A percentile compares a stretch with the other conserved stretches of the same genome.
These are phyloP conservation scores for Phaffia rhodozyma DNA, from an alignment of 1,284 basidiomycete genomes.

Conservation along the genomic window DNA sequence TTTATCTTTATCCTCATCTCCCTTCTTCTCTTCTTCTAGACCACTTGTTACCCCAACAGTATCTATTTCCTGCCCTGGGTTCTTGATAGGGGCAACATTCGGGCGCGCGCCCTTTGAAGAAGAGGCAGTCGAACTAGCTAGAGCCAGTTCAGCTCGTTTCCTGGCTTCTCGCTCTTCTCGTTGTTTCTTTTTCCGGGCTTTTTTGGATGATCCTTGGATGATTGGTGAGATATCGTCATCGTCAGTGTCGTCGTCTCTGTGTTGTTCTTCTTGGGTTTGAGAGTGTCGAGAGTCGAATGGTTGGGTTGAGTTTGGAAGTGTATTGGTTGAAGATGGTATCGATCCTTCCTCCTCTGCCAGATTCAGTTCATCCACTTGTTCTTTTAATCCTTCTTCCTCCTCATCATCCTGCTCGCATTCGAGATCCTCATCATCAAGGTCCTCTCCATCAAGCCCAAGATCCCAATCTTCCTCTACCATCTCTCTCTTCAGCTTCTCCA, in stretches of 20 bases:
- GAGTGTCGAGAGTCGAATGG: neutral
- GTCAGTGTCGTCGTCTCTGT: conserved; percentile 25
- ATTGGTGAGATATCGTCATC: conserved; percentile 20
- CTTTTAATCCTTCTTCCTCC: conserved; percentile 23
- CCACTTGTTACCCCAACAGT: too few species aligned
- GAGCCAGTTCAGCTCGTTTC: neutral
- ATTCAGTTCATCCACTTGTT: conserved; percentile 20
- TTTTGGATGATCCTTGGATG: conserved; percentile 18
- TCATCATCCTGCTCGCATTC: conserved; percentile 25
- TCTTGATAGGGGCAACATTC: too few species aligned
- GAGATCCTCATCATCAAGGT: conserved; percentile 14
- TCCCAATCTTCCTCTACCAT: conserved; percentile 67
- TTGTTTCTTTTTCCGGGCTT: conserved; percentile 14
- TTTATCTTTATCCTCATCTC: too few species aligned
- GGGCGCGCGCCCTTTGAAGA: too few species aligned
- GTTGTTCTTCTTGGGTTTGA: conserved; percentile 9
- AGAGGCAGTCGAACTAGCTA: neutral
- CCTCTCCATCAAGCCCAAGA: conserved; percentile 37
- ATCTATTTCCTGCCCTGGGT: too few species aligned
- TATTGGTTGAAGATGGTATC: neutral
- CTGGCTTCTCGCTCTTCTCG: conserved; percentile 3
- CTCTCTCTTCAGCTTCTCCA: conserved; percentile 49
- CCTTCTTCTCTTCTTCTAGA: neutral
- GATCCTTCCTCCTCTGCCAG: conserved; percentile 23
- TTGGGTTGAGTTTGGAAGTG: neutral